phyloP scores from a whole-genome alignment of 192 early-diverging fungal genomes.

The Coemansia sp. region DNA sequence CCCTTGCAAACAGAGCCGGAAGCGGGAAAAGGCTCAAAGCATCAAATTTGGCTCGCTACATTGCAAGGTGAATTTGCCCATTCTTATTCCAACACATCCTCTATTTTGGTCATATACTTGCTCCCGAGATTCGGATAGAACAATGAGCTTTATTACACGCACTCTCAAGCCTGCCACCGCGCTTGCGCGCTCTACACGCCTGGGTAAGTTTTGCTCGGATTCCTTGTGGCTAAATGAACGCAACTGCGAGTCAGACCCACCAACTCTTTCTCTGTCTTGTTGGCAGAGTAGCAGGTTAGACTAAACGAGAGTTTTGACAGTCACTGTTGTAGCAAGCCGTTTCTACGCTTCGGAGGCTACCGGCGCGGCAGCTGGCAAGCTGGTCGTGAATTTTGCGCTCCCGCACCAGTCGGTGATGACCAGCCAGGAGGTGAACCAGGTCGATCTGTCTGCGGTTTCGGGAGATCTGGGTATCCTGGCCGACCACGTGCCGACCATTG shows the following conservation, averaged over 20 bases:
- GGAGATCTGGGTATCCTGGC: constrained; percentile 98
- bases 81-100: neutral
- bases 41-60: neutral
- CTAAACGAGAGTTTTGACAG: neutral
- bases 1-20: neutral
- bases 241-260: neutral
- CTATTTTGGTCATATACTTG: neutral
- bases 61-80: neutral
- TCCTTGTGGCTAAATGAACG: neutral
- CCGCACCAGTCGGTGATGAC: constrained; percentile 88
- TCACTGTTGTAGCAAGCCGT: constrained; percentile 54
- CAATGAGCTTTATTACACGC: constrained; percentile 46
- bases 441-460: constrained; percentile 88
- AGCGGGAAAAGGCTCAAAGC: neutral
- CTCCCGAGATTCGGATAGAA: neutral
- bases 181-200: constrained; percentile 25
- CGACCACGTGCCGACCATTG: constrained; percentile 95
- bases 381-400: constrained; percentile 84
- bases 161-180: constrained; percentile 35
- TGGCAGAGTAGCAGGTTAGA: no score
- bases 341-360: constrained; percentile 81
- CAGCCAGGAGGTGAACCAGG: constrained; percentile 76
- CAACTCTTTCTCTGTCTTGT: no score
- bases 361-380: constrained; percentile 61
- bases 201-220: constrained; percentile 29